Evolutionary conservation across 768 basidiomycete species (phyloP).

Genomic region (Mycena capillaripes): DNA sequence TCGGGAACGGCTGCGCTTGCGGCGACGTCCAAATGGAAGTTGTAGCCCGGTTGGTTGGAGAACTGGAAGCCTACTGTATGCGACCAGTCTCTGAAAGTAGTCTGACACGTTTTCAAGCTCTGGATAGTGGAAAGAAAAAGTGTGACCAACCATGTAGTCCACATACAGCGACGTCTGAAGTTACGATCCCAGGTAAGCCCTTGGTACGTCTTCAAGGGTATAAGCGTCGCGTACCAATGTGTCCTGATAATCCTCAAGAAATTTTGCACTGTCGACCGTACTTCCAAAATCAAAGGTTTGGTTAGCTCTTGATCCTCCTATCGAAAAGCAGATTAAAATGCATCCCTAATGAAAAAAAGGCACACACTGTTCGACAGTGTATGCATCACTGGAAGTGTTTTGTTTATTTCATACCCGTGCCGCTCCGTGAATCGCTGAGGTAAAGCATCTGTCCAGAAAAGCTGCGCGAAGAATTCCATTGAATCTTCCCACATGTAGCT

Average conservation of each 20-base stretch:
- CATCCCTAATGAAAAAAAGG: too few relatives aligned
- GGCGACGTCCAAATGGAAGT: conserved; percentile 35
- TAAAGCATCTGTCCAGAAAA: conserved; percentile 36
- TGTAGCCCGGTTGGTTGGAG: conserved; percentile 36
- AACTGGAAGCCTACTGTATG: conserved; percentile 29
- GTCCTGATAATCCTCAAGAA: conserved; percentile 35
- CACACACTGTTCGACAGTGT: conserved; percentile 28
- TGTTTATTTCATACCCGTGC: conserved; percentile 35
- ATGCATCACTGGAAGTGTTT: conserved; percentile 33
- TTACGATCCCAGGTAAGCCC: background rate
- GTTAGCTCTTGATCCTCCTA: conserved; percentile 1
- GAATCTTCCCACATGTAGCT: conserved; percentile 37
- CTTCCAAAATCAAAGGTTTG: conserved; percentile 36
- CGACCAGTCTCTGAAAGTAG: conserved; percentile 25
- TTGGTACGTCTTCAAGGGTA: background rate
- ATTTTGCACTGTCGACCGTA: conserved; percentile 27
- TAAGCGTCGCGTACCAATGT: conserved; percentile 26
- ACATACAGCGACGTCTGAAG: conserved; percentile 32
- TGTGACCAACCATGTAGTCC: conserved; percentile 25
- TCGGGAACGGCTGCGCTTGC: conserved; percentile 34
- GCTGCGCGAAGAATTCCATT: conserved; percentile 34
- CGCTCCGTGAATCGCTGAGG: conserved; percentile 33
- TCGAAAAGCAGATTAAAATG: background rate
- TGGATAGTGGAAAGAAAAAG: too few relatives aligned
- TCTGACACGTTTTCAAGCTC: too few relatives aligned